Evolutionary conservation across 495 filamentous ascomycete species (phyloP).

Genomic region (Cercophora sp.): DNA sequence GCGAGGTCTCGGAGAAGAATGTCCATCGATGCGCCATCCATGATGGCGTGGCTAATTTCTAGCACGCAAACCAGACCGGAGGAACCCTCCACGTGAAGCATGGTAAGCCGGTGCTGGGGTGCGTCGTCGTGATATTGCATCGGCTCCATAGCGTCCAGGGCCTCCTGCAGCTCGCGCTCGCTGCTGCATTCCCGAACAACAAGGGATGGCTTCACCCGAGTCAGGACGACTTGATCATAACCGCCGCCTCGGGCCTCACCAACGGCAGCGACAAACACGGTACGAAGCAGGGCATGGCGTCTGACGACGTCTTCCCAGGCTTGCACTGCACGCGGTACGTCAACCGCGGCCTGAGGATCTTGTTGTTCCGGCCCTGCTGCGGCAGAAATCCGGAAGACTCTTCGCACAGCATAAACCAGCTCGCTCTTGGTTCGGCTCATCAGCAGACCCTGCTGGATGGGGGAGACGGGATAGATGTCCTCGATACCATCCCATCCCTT

Average conservation of each 20-base stretch:
- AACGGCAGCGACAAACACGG: slow-evolving; percentile 33
- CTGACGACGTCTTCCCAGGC: slow-evolving; percentile 54
- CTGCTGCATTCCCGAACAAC: slow-evolving; percentile 40
- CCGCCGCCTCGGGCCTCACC: slow-evolving; percentile 4
- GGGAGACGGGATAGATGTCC: slow-evolving; percentile 42
- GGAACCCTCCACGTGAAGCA: slow-evolving; percentile 30
- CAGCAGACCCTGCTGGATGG: slow-evolving; percentile 44
- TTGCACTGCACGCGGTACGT: slow-evolving; percentile 1
- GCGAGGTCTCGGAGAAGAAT: slow-evolving; percentile 24
- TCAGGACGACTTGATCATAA: slow-evolving; percentile 24
- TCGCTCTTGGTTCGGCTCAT: slow-evolving; percentile 46
- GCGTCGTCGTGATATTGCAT: slow-evolving; percentile 36
- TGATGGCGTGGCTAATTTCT: slow-evolving; percentile 60
- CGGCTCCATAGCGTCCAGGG: slow-evolving; percentile 33
- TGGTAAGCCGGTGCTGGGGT: slow-evolving; percentile 45
- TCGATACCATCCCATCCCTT: slow-evolving; percentile 26
- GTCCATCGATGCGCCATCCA: slow-evolving; percentile 58
- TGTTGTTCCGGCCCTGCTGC: not conserved
- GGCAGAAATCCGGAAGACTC: not conserved
- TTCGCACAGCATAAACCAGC: slow-evolving; percentile 22
- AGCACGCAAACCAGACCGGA: slow-evolving; percentile 45
- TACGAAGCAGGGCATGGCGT: slow-evolving; percentile 44
- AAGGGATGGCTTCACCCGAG: slow-evolving; percentile 30
- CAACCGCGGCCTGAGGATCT: not conserved
- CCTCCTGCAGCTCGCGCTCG: slow-evolving; percentile 33